Base-by-base conservation (phyloP, 345 rosid genomes). In the Lepidium didymum region DNA sequence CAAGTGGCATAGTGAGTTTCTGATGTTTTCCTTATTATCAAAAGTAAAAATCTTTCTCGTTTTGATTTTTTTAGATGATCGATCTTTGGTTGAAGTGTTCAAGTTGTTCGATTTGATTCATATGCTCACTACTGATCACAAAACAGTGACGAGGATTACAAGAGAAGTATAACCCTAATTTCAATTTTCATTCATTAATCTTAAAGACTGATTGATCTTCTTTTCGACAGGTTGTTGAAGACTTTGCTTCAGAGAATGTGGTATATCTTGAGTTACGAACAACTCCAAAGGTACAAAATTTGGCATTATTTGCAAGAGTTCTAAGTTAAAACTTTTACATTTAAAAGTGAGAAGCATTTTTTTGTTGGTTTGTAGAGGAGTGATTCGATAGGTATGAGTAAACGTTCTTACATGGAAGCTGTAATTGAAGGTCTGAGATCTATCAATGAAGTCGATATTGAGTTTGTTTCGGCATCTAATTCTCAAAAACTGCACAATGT, bases 381-480 rank as follows among this genome's bases (percentile, higher is more conserved):
- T 54, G 93, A 85, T 67, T 80, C 88, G 1, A 84, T 86, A 57
- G 93, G 93, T 72, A 94, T 94, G 97, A 91, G 83, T 81, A 94
- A 94, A 55, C 85, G 87, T 8, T 91, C 99, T 15, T 94, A 94
- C 77, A 87, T 94, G 85, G 96, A 87, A 51, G 97, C 99, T 0
- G 97, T 94, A 64, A 18, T 94, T 12, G 69, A 86, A 74, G 99
- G 99, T 65, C 66, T 94, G 66, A 85, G 70, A 77, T 72, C 86
- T 49, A 77, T 86, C 31, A 78, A 50, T 57, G 72, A 81, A 33
- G 91, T 87, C 3, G 96, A 89, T 57, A 56, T 89, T 68, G 86
- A 84, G 78, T 86, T 87, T 53, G 46, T 3, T 18, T 1, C 46
- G 59, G 60, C 79, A 15, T 55, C 38, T 47, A 69, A 64, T 18